Base-by-base conservation (phyloP, 2,329 filamentous ascomycete species). In the Alternaria solani region DNA sequence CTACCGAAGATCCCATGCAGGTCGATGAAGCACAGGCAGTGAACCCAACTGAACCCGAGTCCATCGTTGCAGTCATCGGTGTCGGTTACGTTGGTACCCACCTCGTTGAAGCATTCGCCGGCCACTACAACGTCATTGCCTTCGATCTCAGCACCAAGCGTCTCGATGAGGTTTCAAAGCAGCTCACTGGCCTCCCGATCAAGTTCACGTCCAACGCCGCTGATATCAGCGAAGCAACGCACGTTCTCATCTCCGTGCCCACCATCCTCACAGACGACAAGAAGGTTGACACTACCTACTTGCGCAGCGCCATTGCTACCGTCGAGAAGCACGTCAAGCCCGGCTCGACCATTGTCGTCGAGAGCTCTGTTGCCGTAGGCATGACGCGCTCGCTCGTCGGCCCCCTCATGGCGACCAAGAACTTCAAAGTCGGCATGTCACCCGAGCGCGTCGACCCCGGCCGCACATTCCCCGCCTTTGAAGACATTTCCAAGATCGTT, bases 161-260 rank as follows among this genome's bases (percentile, higher is more conserved):
- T 46, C 48, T 61, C 11, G 26, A 38, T 6, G 42, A 57, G 32
- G 54, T 57, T 8, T 39, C 49, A 8, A 25, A 54, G n/a, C 42
- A 51, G 14, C 54, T 61, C 23, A 51, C 43, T 41, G 59, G 59
- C 42, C 54, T 61, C 16, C 54, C 59, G 9, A 54, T 59, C 11
- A 44, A 51, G 23, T 59, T 57, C 42, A 59, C 54, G 2, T 59
- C 57, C 3, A 74, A 77, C 28, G 66, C 80, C 7, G 65, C 63
- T 9, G 76, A 80, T 12, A 75, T 86, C 14, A 64, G 71, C 3
- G 61, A 69, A 32, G 85, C 82, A 8, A 84, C 82, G 0, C 83
- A 86, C 68, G 85, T 85, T 54, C 80, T 86, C 38, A 83, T 86
- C 60, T 81, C 84, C 0, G 84, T 87, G 3, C 85, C 85, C 1